A percentile compares a stretch with the other conserved stretches of the same genome.
These are phyloP conservation scores for Trichosporon coremiiforme DNA, from an alignment of 1,284 basidiomycete genomes.

Conservation along the genomic window DNA sequence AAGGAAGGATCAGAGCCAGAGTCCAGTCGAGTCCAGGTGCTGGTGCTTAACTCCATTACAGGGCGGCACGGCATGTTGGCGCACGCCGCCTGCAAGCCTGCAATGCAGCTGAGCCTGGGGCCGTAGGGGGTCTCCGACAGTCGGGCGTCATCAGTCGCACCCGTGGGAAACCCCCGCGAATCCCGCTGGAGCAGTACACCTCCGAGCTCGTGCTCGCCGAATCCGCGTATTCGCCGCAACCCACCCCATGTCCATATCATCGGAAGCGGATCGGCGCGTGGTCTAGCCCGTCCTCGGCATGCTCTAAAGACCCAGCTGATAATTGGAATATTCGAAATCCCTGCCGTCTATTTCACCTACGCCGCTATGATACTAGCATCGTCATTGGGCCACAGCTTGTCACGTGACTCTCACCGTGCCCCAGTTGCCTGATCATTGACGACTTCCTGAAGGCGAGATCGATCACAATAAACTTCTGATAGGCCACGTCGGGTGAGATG, in stretches of 20 bases:
- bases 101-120: too few relatives aligned
- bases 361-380: too few relatives aligned
- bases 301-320: neutral
- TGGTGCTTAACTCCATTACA: neutral
- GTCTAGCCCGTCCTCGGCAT: neutral
- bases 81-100: too few relatives aligned
- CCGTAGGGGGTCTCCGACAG: neutral
- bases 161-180: neutral
- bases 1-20: neutral
- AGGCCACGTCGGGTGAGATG: neutral
- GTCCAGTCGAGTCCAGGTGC: neutral
- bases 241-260: neutral
- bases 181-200: neutral
- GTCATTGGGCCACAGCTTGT: neutral
- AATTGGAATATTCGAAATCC: slow-evolving; percentile 2
- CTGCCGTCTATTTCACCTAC: slow-evolving; percentile 5
- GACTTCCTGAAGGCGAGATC: neutral
- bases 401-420: neutral
- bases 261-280: slow-evolving; percentile 6
- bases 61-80: neutral
- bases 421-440: neutral
- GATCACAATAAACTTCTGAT: neutral
- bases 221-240: neutral
- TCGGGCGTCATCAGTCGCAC: neutral
- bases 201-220: neutral